Evolutionary conservation across 305 asterid genomes (phyloP), one percentile per base, ranked within the genome.

Genomic region (Solanum chacoense): DNA sequence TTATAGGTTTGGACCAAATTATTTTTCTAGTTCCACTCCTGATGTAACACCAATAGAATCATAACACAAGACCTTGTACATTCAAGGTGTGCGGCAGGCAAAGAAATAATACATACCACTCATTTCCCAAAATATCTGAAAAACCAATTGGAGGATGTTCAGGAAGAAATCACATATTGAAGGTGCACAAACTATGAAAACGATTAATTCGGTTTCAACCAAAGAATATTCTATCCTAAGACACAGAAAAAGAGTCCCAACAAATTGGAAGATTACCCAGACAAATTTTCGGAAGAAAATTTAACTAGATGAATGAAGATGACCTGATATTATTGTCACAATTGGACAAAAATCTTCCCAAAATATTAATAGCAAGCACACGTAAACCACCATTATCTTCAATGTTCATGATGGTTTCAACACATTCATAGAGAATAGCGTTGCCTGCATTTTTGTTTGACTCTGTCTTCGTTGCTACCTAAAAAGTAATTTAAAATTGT

Each of bases 381-480:
- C 98, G 93, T 87, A 98, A 92, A 84, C 99, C 99, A 89, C 99
- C 96, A 90, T 93, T 96, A 85, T 98, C 99, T 92, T 96, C 99
- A 91, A 98, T 93, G 90, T 92, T 92, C 98, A 98, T 96, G 90
- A 96, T 96, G 78, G 98, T 92, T 90, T 94, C 95, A 90, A 96
- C 99, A 91, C 99, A 98, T 91, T 96, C 98, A 63, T 98, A 98
- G 85, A 98, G 98, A 92, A 98, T 98, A 55, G 99, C 98, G 87
- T 98, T 95, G 87, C 99, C 99, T 11, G 98, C 97, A 92, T 98
- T 98, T 92, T 95, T 98, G 93, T 95, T 98, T 8, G 98, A 95
- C 92, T 95, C 99, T 1, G 99, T 96, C 91, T 96, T 96, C 71
- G 99, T 95, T 88, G 99, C 98, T 93, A 97, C 99, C 99, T 97